Percentiles rank a stretch among this genome's conserved stretches.
These are phyloP conservation scores for Lichenothelia convexa DNA, from an alignment of 495 filamentous ascomycete species.

Conservation along the genomic window DNA sequence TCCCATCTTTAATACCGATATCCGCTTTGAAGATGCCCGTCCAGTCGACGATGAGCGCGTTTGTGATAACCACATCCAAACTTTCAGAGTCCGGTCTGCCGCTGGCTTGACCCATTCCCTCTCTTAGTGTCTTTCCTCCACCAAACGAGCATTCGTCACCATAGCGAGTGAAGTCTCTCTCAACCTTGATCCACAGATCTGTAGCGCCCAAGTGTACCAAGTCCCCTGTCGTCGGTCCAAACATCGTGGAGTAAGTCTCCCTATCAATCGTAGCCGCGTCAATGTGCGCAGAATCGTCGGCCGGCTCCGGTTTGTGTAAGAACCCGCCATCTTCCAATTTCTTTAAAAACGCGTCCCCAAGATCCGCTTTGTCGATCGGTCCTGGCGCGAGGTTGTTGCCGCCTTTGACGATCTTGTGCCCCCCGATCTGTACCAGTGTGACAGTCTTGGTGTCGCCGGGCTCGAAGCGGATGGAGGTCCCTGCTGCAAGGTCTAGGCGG, in stretches of 20 bases:
- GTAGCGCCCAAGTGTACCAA: slow-evolving; percentile 64
- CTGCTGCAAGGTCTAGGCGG: slow-evolving; percentile 76
- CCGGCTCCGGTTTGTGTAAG: slow-evolving; percentile 50
- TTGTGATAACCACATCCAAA: slow-evolving; percentile 78
- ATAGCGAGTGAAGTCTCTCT: slow-evolving; percentile 68
- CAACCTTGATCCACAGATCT: slow-evolving; percentile 81
- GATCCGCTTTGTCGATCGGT: slow-evolving; percentile 36
- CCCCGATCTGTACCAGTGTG: slow-evolving; percentile 79
- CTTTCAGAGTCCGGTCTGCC: slow-evolving; percentile 51
- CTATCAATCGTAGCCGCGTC: slow-evolving; percentile 55
- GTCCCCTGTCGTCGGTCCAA: slow-evolving; percentile 84
- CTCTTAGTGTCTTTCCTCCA: slow-evolving; percentile 82
- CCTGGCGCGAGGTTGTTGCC: slow-evolving; percentile 70
- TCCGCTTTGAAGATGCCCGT: slow-evolving; percentile 93
- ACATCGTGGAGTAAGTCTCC: slow-evolving; percentile 66
- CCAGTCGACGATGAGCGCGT: slow-evolving; percentile 84
- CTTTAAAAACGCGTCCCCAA: slow-evolving; percentile 43
- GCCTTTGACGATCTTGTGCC: slow-evolving; percentile 62
- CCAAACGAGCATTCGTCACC: slow-evolving; percentile 95
- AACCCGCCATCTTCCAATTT: slow-evolving; percentile 57
- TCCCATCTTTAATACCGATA: slow-evolving; percentile 78
- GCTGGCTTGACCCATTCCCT: slow-evolving; percentile 91
- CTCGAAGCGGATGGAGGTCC: slow-evolving; percentile 87
- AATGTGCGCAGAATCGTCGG: slow-evolving; percentile 32
- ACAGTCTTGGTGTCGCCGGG: slow-evolving; percentile 88